Base-by-base conservation (phyloP, 805 yeast genomes). In the Candida boleticola region DNA sequence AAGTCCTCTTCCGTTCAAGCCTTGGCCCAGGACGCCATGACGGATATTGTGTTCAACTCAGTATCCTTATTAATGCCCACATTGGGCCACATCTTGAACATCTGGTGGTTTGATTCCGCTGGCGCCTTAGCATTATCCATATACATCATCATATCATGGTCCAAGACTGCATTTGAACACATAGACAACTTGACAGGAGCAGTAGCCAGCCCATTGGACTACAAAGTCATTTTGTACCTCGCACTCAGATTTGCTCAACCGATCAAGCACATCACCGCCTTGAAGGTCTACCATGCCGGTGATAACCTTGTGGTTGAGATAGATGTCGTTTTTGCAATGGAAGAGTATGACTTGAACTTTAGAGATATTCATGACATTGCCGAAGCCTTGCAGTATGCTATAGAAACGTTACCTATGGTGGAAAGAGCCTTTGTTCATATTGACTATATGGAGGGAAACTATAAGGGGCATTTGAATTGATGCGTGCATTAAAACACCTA, bases 361-460 rank as follows among this genome's bases (percentile, higher is more conserved):
- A 74, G 80, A 44, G 95, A 86, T 52, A 71, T 82, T 41, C 95
- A 86, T 58, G 95, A 86, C 57, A 69, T 86, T 27, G 95, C 88
- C 3, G 95, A 85, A 59, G 82, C 90, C 0, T 63, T 86, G 35
- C 95, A 86, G 60, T 86, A 85, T 54, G 85, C 93, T 1, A 70
- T 86, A 20, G 95, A 86, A 49, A 79, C 89, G 0, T 64, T 86
- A 45, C 89, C 92, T 0, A 76, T 71, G 58, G 89, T 86, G 2
- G 92, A 86, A 55, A 68, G 95, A 40, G 89, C 90, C 1, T 86
- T 82, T 68, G 93, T 86, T 14, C 95, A 86, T 57, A 71, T 85
- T 25, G 95, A 86, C 52, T 81, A 80, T 43, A 67, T 68, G 73
- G 68, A 61, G 43, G 73, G 73, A 11, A 69, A 69, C 43, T 69